These are phyloP conservation scores for Lojkania enalia DNA, from an alignment of 2,329 filamentous ascomycete genomes.

Conservation along the genomic window DNA sequence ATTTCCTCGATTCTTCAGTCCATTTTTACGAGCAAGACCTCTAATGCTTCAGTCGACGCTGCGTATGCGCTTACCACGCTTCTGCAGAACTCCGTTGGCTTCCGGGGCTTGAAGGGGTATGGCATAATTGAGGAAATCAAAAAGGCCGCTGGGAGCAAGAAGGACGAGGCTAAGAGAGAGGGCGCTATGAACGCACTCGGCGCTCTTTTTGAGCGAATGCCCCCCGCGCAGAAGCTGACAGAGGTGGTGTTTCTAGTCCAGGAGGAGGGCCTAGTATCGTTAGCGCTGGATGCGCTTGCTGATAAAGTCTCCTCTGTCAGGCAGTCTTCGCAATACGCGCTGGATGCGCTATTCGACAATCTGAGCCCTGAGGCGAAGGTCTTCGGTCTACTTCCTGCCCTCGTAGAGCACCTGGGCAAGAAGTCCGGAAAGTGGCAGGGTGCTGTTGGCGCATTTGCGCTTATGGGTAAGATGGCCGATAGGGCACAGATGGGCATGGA, in stretches of 20 bases:
- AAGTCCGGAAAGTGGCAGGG: constrained; percentile 97
- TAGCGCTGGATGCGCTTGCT: constrained; percentile 80
- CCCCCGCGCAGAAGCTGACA: constrained; percentile 72
- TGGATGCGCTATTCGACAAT: constrained; percentile 83
- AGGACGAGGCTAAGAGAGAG: constrained; percentile 81
- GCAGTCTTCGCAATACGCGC: constrained; percentile 89
- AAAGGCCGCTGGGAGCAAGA: constrained; percentile 90
- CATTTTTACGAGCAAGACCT: constrained; percentile 56
- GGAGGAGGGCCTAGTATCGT: constrained; percentile 71
- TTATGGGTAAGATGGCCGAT: constrained; percentile 91
- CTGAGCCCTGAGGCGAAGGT: constrained; percentile 82
- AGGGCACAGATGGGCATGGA: constrained; percentile 87
- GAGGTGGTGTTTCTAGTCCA: constrained; percentile 83
- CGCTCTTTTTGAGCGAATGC: constrained; percentile 89
- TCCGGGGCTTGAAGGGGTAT: constrained; percentile 64
- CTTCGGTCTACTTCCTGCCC: constrained; percentile 75
- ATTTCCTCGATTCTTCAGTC: constrained; percentile 48
- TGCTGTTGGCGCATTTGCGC: constrained; percentile 79
- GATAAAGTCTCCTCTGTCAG: constrained; percentile 89
- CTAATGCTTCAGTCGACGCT: constrained; percentile 62
- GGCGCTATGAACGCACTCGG: constrained; percentile 94
- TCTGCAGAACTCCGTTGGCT: constrained; percentile 66
- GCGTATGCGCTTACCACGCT: constrained; percentile 67
- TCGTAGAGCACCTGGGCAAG: constrained; percentile 77
- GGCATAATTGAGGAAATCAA: constrained; percentile 65